A percentile compares a stretch with the other conserved stretches of the same genome.
phyloP scores from a whole-genome alignment of 352 stramenopile genomes.

The Phytopythium vexans region DNA sequence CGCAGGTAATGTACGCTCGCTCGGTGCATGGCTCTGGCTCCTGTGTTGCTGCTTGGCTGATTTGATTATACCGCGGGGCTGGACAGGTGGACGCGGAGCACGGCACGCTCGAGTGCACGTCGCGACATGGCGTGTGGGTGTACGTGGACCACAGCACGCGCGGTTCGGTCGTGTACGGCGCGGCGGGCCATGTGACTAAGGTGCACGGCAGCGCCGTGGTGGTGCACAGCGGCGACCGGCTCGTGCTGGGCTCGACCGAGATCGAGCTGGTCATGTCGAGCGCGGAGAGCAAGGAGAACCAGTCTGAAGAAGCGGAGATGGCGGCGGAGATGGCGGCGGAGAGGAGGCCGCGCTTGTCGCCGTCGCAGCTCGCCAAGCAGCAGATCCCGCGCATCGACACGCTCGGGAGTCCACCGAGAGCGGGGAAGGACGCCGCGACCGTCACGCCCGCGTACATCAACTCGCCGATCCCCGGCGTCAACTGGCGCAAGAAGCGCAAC shows the following conservation, averaged over 20 bases:
- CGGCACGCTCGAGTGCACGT: constrained; percentile 52
- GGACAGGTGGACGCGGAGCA: constrained; percentile 25
- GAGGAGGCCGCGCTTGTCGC: constrained; percentile 8
- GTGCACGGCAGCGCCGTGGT: constrained; percentile 52
- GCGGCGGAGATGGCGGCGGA: constrained; percentile 13
- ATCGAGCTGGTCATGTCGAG: constrained; percentile 34
- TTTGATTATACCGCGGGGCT: no score
- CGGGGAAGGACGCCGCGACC: no score
- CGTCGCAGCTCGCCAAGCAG: constrained; percentile 16
- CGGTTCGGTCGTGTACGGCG: constrained; percentile 45
- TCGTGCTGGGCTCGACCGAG: constrained; percentile 53
- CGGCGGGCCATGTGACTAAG: no score
- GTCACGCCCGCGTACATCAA: constrained; percentile 49
- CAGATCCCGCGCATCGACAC: constrained; percentile 29
- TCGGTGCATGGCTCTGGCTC: no score
- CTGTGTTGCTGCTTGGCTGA: no score
- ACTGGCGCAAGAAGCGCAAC: constrained; percentile 46
- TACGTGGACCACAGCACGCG: constrained; percentile 70
- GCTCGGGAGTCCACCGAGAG: no score
- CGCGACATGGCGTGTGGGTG: constrained; percentile 53
- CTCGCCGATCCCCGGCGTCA: constrained; percentile 40
- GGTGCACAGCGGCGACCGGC: constrained; percentile 50
- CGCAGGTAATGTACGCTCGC: not conserved
- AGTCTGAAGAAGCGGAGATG: constrained; percentile 3
- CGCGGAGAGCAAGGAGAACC: constrained; percentile 10